These are phyloP conservation scores for Lyophyllum semitale DNA, from an alignment of 768 basidiomycete species.

Conservation along the genomic window DNA sequence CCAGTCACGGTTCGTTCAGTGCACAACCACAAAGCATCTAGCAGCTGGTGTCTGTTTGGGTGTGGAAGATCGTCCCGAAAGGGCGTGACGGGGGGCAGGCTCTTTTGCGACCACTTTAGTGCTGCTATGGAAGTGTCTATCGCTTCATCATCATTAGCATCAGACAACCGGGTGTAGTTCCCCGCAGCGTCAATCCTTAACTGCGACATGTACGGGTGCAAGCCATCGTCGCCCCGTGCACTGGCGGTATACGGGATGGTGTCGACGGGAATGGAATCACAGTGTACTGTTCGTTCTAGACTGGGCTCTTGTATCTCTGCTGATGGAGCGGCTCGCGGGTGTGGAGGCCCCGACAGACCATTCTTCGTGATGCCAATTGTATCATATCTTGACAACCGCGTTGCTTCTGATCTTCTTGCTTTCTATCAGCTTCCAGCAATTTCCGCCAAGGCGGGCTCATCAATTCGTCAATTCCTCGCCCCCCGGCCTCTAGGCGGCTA, in stretches of 20 bases:
- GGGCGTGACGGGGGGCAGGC: not conserved
- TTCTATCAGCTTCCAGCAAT: not conserved
- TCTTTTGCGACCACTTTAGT: not conserved
- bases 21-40: not conserved
- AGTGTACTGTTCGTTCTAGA: not conserved
- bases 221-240: not conserved
- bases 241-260: not conserved
- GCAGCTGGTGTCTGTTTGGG: not conserved
- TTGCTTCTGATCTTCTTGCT: not conserved
- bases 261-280: not conserved
- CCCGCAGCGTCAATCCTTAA: not conserved
- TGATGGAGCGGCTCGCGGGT: not conserved
- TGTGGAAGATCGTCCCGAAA: not conserved
- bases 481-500: too few relatives aligned
- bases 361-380: not conserved
- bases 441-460: too few relatives aligned
- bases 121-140: not conserved
- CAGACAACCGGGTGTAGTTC: not conserved
- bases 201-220: not conserved
- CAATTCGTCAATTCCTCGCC: too few relatives aligned
- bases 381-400: not conserved
- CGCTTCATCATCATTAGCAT: not conserved
- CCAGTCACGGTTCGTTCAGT: not conserved
- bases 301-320: not conserved
- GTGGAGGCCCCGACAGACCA: not conserved